Evolutionary conservation across 306 rosid genomes (phyloP).

Genomic region (Adenanthera pavonina): DNA sequence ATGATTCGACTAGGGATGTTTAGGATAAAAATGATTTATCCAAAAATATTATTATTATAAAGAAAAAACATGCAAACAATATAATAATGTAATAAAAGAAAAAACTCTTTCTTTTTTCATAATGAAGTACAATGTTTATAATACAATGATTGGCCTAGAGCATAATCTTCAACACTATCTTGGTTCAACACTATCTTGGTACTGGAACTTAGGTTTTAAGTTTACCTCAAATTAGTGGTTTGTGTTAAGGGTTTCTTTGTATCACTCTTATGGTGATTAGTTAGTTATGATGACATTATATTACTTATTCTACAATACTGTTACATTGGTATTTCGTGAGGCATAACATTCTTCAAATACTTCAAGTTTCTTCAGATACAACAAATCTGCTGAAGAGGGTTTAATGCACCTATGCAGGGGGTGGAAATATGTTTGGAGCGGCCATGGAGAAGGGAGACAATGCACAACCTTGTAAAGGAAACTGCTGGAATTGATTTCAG

Average conservation of each 20-base stretch:
- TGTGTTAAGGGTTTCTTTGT: neutral
- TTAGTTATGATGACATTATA: conserved; percentile 7
- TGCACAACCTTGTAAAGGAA: conserved; percentile 97
- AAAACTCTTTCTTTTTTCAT: no score
- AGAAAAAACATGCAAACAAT: no score
- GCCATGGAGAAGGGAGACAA: conserved; percentile 97
- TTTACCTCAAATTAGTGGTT: neutral
- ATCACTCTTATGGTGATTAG: neutral
- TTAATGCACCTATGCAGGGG: conserved; percentile 61
- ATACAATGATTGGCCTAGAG: no score
- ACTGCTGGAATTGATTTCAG: conserved; percentile 68
- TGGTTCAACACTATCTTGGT: conserved; percentile 20
- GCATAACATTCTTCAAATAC: conserved; percentile 23
- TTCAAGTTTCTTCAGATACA: conserved; percentile 34
- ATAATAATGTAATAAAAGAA: no score
- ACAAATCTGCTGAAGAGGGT: conserved; percentile 39
- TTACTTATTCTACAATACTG: conserved; percentile 10
- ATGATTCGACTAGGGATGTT: no score
- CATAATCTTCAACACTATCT: neutral
- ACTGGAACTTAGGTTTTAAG: neutral
- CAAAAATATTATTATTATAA: no score
- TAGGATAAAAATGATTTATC: no score
- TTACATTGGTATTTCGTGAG: conserved; percentile 15
- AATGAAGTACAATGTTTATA: no score
- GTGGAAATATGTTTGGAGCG: conserved; percentile 79